Evolutionary conservation across 2,329 filamentous ascomycete species (phyloP).

Genomic region (Dothidotthia symphoricarpi): DNA sequence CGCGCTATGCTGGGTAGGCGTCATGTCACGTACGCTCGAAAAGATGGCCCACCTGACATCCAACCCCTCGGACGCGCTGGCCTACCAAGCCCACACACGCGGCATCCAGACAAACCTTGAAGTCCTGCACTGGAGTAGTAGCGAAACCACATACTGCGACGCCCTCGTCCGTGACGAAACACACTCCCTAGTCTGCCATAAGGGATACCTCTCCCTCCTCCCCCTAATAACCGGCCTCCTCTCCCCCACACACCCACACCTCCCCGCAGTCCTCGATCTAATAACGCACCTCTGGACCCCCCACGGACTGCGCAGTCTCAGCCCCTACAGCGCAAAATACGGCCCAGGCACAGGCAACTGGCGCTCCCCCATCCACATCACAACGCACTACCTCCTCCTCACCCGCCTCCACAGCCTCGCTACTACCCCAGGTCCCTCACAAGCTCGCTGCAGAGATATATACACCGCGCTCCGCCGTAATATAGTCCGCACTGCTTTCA

Average conservation of each 20-base stretch:
- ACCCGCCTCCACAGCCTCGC: constrained; percentile 60
- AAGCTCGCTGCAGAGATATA: constrained; percentile 66
- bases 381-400: constrained; percentile 88
- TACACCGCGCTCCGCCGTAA: constrained; percentile 77
- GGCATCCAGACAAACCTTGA: constrained; percentile 81
- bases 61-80: constrained; percentile 67
- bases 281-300: constrained; percentile 83
- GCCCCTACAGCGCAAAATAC: constrained; percentile 74
- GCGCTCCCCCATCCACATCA: constrained; percentile 92
- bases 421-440: constrained; percentile 56
- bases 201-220: constrained; percentile 88
- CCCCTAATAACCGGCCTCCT: constrained; percentile 84
- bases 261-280: constrained; percentile 71
- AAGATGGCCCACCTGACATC: constrained; percentile 73
- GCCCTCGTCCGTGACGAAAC: constrained; percentile 87
- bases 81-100: constrained; percentile 66
- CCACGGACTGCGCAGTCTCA: constrained; percentile 81
- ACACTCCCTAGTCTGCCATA: constrained; percentile 80
- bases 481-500: constrained; percentile 80
- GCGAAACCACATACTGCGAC: constrained; percentile 81
- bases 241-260: constrained; percentile 66
- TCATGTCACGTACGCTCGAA: constrained; percentile 79
- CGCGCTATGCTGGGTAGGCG: constrained; percentile 90
- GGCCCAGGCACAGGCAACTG: constrained; percentile 93
- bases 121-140: constrained; percentile 86